A percentile compares a stretch with the other conserved stretches of the same genome.
Conservation (phyloP, 495 filamentous ascomycete genomes). For the Penicillium antarcticum region DNA sequence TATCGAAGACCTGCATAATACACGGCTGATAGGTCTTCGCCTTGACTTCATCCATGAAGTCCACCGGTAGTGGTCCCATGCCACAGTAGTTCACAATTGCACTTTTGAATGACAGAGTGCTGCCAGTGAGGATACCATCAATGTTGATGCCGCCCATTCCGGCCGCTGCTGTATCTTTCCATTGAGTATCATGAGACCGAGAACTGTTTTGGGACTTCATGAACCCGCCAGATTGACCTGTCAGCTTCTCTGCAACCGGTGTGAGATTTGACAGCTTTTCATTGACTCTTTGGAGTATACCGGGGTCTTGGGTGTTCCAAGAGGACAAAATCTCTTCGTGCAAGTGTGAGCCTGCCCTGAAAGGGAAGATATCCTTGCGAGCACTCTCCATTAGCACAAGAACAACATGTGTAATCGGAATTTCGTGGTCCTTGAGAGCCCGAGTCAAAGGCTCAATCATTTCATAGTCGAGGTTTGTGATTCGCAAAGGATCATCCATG, state of each 20-base stretch:
- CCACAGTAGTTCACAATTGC: conserved; percentile 37
- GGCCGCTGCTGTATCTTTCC: conserved; percentile 6
- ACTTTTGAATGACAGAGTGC: conserved; percentile 39
- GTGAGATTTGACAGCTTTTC: conserved; percentile 27
- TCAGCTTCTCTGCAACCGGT: conserved; percentile 30
- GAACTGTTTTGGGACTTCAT: conserved; percentile 3
- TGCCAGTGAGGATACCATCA: conserved; percentile 30
- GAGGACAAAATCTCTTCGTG: conserved; percentile 30
- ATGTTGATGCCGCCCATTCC: conserved; percentile 35
- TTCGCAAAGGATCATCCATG: conserved; percentile 32
- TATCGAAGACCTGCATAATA: conserved; percentile 34
- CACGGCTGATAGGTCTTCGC: conserved; percentile 41
- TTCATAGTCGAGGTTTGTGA: conserved; percentile 35
- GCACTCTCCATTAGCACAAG: conserved; percentile 40
- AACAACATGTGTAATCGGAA: conserved; percentile 33
- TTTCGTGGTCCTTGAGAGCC: conserved; percentile 22
- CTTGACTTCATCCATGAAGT: conserved; percentile 36
- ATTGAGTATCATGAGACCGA: background rate
- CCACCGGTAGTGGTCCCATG: conserved; percentile 34
- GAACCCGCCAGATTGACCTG: conserved; percentile 34
- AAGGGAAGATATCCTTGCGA: conserved; percentile 41
- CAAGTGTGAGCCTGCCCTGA: conserved; percentile 29
- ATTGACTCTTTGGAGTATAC: conserved; percentile 10
- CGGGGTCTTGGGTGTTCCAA: conserved; percentile 5
- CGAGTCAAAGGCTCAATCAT: conserved; percentile 26